These are phyloP conservation scores for Avena sativa DNA, from an alignment of 176 grass and related monocot genomes.

Conservation along the genomic window DNA sequence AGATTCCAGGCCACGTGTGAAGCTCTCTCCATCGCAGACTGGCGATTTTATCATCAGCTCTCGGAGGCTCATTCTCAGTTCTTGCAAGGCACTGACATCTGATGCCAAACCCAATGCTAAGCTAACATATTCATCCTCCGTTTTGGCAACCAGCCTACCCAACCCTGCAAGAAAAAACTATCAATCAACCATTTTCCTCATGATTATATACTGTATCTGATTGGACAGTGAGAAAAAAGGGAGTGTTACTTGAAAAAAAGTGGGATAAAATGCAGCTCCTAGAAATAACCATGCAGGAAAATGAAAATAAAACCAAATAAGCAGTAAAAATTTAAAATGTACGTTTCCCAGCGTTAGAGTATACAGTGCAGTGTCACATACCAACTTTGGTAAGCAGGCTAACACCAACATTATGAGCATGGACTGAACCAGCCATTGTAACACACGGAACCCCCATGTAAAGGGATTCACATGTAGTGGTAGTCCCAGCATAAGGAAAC, in stretches of 20 bases:
- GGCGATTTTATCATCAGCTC: conserved; percentile 87
- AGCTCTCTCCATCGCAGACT: conserved; percentile 80
- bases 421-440: conserved; percentile 96
- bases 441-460: conserved; percentile 99
- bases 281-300: conserved; percentile 1
- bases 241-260: background rate
- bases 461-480: conserved; percentile 95
- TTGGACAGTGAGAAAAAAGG: background rate
- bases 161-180: conserved; percentile 55
- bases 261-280: background rate
- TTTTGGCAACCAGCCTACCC: conserved; percentile 64
- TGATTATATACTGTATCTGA: background rate
- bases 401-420: conserved; percentile 99
- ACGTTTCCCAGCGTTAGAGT: background rate
- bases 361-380: conserved; percentile 38
- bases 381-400: conserved; percentile 94
- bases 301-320: background rate
- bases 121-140: conserved; percentile 75
- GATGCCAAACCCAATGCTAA: conserved; percentile 80
- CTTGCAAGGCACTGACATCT: conserved; percentile 75
- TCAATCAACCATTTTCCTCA: conserved; percentile 18
- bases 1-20: conserved; percentile 81
- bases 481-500: conserved; percentile 98
- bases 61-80: conserved; percentile 78
- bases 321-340: background rate